Conservation (phyloP, 352 stramenopile species). For the Globisporangium apiculatum region DNA sequence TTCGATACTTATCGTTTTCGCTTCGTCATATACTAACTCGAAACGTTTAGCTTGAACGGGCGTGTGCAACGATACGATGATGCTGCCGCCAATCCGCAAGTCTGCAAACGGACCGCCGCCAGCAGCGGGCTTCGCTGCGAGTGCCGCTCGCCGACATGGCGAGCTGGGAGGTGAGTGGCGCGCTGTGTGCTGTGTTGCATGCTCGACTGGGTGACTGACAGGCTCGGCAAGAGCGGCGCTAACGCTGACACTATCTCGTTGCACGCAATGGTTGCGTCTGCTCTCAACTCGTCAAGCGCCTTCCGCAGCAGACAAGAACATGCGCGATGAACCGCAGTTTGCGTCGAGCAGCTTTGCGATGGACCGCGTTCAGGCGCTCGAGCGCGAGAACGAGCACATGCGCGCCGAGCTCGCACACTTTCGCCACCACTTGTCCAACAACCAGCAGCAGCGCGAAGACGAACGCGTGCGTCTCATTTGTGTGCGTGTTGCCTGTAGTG, state of each 20-base stretch:
- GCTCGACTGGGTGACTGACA: too few species aligned
- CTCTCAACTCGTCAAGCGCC: too few species aligned
- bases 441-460: constrained; percentile 48
- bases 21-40: too few species aligned
- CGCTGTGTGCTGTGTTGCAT: background rate
- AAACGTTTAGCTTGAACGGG: background rate
- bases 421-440: constrained; percentile 43
- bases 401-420: constrained; percentile 50
- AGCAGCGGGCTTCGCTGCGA: background rate
- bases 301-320: too few species aligned
- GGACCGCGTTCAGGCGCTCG: constrained; percentile 39
- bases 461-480: constrained; percentile 28
- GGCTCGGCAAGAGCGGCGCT: too few species aligned
- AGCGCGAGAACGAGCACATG: constrained; percentile 53
- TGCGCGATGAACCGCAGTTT: constrained; percentile 8
- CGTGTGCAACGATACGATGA: constrained; percentile 11
- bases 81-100: constrained; percentile 50
- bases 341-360: constrained; percentile 10
- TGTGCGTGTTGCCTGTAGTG: background rate
- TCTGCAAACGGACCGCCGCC: constrained; percentile 12
- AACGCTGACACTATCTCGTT: too few species aligned
- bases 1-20: too few species aligned
- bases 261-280: too few species aligned
- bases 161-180: background rate
- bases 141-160: background rate